Conservation (phyloP, 2,329 filamentous ascomycete genomes). For the Colletotrichum godetiae region DNA sequence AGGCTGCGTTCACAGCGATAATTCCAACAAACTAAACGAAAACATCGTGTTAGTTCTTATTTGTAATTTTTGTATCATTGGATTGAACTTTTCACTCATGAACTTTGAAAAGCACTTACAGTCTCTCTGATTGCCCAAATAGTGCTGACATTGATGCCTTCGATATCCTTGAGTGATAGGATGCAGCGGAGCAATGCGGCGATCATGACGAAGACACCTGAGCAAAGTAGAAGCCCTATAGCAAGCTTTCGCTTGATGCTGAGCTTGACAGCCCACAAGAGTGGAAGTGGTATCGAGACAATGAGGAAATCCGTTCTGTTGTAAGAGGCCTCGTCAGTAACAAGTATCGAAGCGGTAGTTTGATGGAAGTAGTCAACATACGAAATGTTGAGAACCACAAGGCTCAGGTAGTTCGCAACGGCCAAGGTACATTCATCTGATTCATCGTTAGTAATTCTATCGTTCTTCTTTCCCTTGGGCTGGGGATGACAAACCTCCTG, state of each 20-base stretch:
- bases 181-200: constrained; percentile 55
- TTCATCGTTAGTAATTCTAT: no score
- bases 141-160: constrained; percentile 50
- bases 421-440: constrained; percentile 48
- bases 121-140: constrained; percentile 58
- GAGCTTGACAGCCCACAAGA: constrained; percentile 53
- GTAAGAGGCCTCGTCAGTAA: background rate
- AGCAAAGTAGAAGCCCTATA: constrained; percentile 52
- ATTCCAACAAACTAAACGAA: constrained; percentile 52
- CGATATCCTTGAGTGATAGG: constrained; percentile 48
- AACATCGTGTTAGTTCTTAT: background rate
- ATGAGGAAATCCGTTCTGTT: constrained; percentile 52
- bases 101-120: constrained; percentile 37
- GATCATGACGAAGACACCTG: constrained; percentile 56
- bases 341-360: no score
- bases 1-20: constrained; percentile 54
- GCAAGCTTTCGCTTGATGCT: constrained; percentile 50
- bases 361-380: constrained; percentile 35
- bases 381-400: constrained; percentile 51
- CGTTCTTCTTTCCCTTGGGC: no score
- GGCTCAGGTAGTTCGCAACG: constrained; percentile 49
- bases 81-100: background rate
- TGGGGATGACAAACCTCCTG: constrained; percentile 45
- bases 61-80: background rate
- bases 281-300: constrained; percentile 52